Evolutionary conservation across 176 grass and related monocot species (phyloP), one percentile per base, ranked within the genome.

Genomic region (Bothriochloa decipiens): DNA sequence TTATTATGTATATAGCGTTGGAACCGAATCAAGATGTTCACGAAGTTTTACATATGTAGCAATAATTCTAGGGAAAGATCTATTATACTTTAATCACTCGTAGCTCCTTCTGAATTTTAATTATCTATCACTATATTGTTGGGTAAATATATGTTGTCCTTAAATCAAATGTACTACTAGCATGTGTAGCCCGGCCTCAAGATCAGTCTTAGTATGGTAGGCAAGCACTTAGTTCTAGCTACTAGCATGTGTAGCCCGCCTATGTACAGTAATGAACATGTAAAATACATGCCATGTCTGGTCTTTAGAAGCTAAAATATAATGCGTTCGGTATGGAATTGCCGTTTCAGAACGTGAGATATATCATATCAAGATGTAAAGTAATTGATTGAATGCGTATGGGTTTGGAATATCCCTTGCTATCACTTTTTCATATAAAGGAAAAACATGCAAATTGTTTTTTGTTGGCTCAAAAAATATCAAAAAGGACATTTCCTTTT

Each of bases 1-100:
- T 27, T 61, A 15, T 53, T 47, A 32, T 32, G 1, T 42, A 25
- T 26, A 11, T 23, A 11, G 3, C 41, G 1, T 27, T 27, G 0
- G 13, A 72, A n/a, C n/a, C n/a, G n/a, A n/a, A 70, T 14, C 13
- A 72, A 47, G 47, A 72, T 47, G 69, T n/a, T n/a, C n/a, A n/a
- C n/a, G n/a, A n/a, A 22, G 7, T 33, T 35, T 1, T 20, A 35
- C 0, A 16, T 1, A 2, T 68, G 29, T 36, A 20, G 16, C 32
- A 11, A 36, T 68, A 49, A n/a, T n/a, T n/a, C 3, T 47, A 0
- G 45, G 13, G 12, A 47, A 47, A 14, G 13, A 16, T 49, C 12
- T 49, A 6, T 0, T 53, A 15, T 53, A 53, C 50, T 53, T 22
- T 53, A 20, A 55, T 55, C 18, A 55, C 18, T n/a, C 7, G 7